Conservation (phyloP, 2,329 filamentous ascomycete species). For the Paecilomyces fulvus region DNA sequence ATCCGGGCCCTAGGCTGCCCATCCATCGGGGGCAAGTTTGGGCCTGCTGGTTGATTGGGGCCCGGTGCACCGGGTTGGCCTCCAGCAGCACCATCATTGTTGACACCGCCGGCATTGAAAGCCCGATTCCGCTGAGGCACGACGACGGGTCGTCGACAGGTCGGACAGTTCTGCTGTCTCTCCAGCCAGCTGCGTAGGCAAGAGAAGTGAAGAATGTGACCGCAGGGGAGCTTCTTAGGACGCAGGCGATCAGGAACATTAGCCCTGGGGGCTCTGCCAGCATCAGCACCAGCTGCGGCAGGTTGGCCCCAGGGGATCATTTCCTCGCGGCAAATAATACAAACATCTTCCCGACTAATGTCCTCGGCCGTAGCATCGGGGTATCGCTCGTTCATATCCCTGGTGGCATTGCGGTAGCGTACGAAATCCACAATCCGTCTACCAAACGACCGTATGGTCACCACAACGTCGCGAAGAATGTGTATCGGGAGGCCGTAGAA, state of each 20-base stretch:
- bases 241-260: conserved; percentile 68
- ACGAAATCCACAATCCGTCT: conserved; percentile 83
- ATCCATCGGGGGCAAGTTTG: conserved; percentile 28
- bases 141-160: conserved; percentile 76
- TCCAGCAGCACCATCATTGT: conserved; percentile 16
- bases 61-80: conserved; percentile 21
- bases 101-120: conserved; percentile 21
- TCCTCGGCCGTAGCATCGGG: conserved; percentile 86
- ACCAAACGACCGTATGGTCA: conserved; percentile 85
- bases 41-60: conserved; percentile 32
- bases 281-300: conserved; percentile 28
- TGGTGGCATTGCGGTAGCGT: conserved; percentile 81
- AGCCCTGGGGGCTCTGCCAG: conserved; percentile 16
- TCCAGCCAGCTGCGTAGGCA: conserved; percentile 97
- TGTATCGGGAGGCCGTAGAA: conserved; percentile 97
- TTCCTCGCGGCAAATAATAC: conserved; percentile 94
- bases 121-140: conserved; percentile 28
- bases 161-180: conserved; percentile 93
- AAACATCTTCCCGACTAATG: conserved; percentile 77
- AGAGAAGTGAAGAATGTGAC: conserved; percentile 87
- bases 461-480: conserved; percentile 89
- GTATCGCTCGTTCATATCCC: conserved; percentile 86
- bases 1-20: conserved; percentile 47
- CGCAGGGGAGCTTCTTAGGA: conserved; percentile 93
- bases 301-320: conserved; percentile 72